These are phyloP conservation scores for Pseudogymnoascus sp. DNA, from an alignment of 2,329 filamentous ascomycete genomes.

Conservation along the genomic window DNA sequence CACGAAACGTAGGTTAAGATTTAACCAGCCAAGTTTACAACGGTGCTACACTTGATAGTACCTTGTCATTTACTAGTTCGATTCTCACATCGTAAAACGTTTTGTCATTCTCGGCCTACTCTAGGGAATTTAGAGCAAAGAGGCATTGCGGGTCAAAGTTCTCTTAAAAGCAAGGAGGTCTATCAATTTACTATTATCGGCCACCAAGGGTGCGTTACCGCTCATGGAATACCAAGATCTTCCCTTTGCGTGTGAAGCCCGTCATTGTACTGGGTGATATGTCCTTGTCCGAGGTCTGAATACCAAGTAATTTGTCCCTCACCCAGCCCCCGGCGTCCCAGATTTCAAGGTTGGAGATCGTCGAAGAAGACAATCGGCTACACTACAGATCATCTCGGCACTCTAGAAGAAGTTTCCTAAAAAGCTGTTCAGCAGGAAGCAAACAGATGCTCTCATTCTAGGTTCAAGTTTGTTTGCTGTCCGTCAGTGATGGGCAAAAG, in stretches of 20 bases:
- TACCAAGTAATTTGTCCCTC: constrained; percentile 4
- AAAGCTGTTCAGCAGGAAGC: background rate
- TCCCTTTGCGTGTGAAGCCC: background rate
- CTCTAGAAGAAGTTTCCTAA: background rate
- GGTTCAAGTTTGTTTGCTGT: background rate
- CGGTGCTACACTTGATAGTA: too few relatives aligned
- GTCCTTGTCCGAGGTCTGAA: background rate
- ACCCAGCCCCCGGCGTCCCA: background rate
- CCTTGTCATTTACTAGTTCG: too few relatives aligned
- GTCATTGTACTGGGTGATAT: background rate
- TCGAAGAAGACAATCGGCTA: background rate
- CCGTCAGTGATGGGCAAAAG: background rate
- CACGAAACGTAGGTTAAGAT: too few relatives aligned
- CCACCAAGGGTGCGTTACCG: background rate
- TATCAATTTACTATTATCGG: background rate
- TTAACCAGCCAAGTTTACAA: too few relatives aligned
- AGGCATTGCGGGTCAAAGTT: too few relatives aligned
- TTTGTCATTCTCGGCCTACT: too few relatives aligned
- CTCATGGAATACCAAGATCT: background rate
- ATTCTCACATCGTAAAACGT: too few relatives aligned
- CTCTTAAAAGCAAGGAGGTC: too few relatives aligned
- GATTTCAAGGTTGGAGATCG: background rate
- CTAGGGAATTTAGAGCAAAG: too few relatives aligned
- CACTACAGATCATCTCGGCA: background rate
- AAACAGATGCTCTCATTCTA: background rate